Conservation (phyloP, 768 basidiomycete genomes). For the Fomitopsis pulvina region DNA sequence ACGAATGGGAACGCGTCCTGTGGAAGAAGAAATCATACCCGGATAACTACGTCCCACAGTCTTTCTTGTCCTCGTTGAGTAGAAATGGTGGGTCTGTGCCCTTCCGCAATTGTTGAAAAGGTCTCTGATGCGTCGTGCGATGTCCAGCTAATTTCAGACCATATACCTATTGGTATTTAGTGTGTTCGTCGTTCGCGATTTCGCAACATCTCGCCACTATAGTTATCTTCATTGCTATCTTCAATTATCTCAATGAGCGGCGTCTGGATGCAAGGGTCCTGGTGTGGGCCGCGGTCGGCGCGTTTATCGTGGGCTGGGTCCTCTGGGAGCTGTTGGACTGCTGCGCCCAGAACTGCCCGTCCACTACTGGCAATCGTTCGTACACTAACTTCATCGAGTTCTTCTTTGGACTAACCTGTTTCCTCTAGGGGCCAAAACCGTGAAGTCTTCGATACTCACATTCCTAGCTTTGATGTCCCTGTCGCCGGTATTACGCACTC, state of each 20-base stretch:
- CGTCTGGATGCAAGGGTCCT: slow-evolving; percentile 63
- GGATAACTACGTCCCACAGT: slow-evolving; percentile 80
- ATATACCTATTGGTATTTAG: slow-evolving; percentile 70
- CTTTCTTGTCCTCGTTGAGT: slow-evolving; percentile 73
- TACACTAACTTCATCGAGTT: slow-evolving; percentile 4
- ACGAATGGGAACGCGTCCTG: slow-evolving; percentile 65
- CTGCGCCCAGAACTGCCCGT: slow-evolving; percentile 8
- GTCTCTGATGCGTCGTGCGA: not conserved
- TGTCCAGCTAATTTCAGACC: slow-evolving; percentile 69
- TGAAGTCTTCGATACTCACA: slow-evolving; percentile 81
- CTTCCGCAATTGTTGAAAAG: not conserved
- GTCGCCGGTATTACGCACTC: slow-evolving; percentile 84
- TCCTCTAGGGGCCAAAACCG: slow-evolving; percentile 53
- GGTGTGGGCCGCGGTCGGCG: slow-evolving; percentile 54
- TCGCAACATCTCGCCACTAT: slow-evolving; percentile 81
- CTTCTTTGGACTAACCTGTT: not conserved
- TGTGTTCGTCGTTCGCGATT: slow-evolving; percentile 64
- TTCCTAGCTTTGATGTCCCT: slow-evolving; percentile 86
- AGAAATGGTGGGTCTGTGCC: slow-evolving; percentile 58
- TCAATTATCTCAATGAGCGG: slow-evolving; percentile 60
- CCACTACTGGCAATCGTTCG: slow-evolving; percentile 28
- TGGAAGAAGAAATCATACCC: slow-evolving; percentile 72
- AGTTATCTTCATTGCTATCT: slow-evolving; percentile 76
- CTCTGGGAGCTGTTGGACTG: slow-evolving; percentile 53
- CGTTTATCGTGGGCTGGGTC: slow-evolving; percentile 55